A percentile compares a stretch with the other conserved stretches of the same genome.
phyloP scores from a whole-genome alignment of 176 grass and related monocot species.

The Carex myosuroides region DNA sequence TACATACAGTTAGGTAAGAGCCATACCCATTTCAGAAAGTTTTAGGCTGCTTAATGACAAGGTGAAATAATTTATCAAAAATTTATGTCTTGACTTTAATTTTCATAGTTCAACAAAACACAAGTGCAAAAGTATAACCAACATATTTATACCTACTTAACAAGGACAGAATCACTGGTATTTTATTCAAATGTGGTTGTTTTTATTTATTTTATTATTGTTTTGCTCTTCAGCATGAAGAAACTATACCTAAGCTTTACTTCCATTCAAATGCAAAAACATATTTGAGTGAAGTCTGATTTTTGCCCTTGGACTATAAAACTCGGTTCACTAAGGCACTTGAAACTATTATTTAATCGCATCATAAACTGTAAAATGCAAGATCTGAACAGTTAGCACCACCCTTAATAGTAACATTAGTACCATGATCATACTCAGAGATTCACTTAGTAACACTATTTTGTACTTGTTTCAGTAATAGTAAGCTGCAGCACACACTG shows the following conservation, averaged over 20 bases:
- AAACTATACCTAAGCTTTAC: no score
- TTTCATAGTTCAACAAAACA: not conserved
- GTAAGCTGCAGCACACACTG: no score
- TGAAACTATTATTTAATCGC: not conserved
- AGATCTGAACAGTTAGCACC: no score
- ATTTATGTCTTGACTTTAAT: not conserved
- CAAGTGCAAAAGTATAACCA: not conserved
- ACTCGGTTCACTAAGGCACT: not conserved
- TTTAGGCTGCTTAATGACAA: not conserved
- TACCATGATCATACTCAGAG: no score
- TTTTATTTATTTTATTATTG: no score
- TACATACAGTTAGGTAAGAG: not conserved
- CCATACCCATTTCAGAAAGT: not conserved
- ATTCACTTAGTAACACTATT: no score
- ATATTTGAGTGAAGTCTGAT: not conserved
- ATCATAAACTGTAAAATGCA: not conserved
- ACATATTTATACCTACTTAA: not conserved
- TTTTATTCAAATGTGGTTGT: no score
- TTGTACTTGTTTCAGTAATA: no score
- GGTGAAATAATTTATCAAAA: not conserved
- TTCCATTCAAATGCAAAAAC: not conserved
- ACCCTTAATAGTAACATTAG: not conserved
- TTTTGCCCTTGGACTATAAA: not conserved
- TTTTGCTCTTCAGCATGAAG: no score
- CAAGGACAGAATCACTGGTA: no score